Conservation (phyloP, 2,329 filamentous ascomycete species). For the Aspergillus sp. region DNA sequence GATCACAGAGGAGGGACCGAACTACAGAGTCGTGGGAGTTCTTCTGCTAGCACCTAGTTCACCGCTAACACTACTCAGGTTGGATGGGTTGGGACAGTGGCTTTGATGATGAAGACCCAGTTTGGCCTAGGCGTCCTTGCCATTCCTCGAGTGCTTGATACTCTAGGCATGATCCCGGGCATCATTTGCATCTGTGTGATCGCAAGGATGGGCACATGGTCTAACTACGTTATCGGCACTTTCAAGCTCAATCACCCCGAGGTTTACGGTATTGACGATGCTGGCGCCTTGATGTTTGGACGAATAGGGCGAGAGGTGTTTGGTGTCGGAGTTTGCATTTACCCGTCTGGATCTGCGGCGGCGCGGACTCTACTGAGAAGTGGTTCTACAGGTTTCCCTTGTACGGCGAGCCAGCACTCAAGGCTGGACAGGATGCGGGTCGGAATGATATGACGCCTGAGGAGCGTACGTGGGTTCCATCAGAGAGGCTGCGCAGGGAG, state of each 20-base stretch:
- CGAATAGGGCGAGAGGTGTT: conserved; percentile 53
- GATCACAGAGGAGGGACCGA: conserved; percentile 31
- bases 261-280: conserved; percentile 60
- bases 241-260: conserved; percentile 57
- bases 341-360: background rate
- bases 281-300: conserved; percentile 55
- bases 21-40: conserved; percentile 28
- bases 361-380: background rate
- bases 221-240: conserved; percentile 46
- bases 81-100: conserved; percentile 44
- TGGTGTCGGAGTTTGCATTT: conserved; percentile 16
- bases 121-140: conserved; percentile 50
- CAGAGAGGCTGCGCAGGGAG: background rate
- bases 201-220: conserved; percentile 49
- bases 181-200: conserved; percentile 44
- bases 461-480: background rate
- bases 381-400: background rate
- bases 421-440: background rate
- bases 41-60: background rate
- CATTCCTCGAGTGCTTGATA: conserved; percentile 47
- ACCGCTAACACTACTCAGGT: conserved; percentile 23
- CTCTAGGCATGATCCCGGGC: conserved; percentile 50
- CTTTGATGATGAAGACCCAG: conserved; percentile 48
- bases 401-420: background rate
- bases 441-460: background rate